Conservation (phyloP, 176 grass and related monocot species). For the Triticum turgidum region DNA sequence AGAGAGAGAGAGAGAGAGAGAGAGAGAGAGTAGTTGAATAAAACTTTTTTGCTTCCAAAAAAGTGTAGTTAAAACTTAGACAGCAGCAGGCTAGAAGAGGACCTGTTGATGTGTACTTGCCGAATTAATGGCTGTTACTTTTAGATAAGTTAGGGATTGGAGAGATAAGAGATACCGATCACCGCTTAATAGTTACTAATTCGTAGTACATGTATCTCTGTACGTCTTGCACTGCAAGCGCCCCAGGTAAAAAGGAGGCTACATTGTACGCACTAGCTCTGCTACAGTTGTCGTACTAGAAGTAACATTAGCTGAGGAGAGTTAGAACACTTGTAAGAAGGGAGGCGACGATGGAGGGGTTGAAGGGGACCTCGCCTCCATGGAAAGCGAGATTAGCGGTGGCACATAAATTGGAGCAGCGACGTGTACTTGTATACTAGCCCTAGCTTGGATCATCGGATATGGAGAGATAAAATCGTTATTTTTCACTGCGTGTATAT, state of each 20-base stretch:
- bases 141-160: constrained; percentile 23
- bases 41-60: not conserved
- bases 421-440: constrained; percentile 10
- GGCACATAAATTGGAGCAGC: constrained; percentile 51
- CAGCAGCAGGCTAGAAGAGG: constrained; percentile 35
- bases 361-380: constrained; percentile 43
- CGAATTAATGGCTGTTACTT: constrained; percentile 44
- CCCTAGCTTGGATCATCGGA: not conserved
- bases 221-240: not conserved
- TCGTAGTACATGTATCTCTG: not conserved
- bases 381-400: constrained; percentile 56
- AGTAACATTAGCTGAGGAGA: not conserved
- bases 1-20: constrained; percentile 2
- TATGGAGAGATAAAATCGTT: not conserved
- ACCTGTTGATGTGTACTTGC: constrained; percentile 19
- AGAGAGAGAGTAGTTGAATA: not conserved
- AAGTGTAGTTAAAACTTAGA: constrained; percentile 35
- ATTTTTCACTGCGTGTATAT: not conserved
- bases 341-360: constrained; percentile 6
- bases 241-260: constrained; percentile 21
- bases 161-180: not conserved
- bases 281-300: not conserved
- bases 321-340: constrained; percentile 34
- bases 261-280: not conserved
- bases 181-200: not conserved